These are phyloP conservation scores for Cystobasidium slooffiae DNA, from an alignment of 1,284 basidiomycete species.

Conservation along the genomic window DNA sequence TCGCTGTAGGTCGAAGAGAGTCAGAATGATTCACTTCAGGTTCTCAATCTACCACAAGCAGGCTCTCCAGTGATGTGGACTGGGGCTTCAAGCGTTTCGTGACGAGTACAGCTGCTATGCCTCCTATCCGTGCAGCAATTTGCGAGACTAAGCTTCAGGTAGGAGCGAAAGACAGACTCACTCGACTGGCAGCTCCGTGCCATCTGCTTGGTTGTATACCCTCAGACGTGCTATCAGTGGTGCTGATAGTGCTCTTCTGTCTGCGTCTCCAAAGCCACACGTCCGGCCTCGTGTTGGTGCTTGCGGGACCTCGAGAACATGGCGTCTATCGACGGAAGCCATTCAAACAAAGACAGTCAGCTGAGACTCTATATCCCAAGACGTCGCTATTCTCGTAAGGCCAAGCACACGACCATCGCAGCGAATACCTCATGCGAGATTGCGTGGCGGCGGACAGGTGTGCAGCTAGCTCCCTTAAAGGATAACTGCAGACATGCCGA, in stretches of 20 bases:
- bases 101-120: not conserved
- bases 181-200: slow-evolving; percentile 14
- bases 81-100: not conserved
- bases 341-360: not conserved
- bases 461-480: too few species aligned
- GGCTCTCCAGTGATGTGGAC: not conserved
- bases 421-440: too few species aligned
- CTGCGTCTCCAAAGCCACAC: slow-evolving; percentile 39
- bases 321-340: slow-evolving; percentile 8
- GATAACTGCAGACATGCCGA: too few species aligned
- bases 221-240: slow-evolving; percentile 30
- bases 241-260: slow-evolving; percentile 36
- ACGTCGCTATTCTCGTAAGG: too few species aligned
- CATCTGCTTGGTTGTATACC: not conserved
- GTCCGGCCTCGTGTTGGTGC: slow-evolving; percentile 31
- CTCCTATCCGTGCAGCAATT: not conserved
- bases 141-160: not conserved
- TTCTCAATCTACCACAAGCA: not conserved
- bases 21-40: not conserved
- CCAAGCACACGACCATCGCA: too few species aligned
- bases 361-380: not conserved
- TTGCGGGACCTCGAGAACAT: slow-evolving; percentile 32
- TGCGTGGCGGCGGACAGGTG: too few species aligned
- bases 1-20: not conserved
- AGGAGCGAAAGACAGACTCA: slow-evolving; percentile 14